Evolutionary conservation across 1,139 yeast genomes (phyloP), one percentile per base, ranked within the genome.

Genomic region (Lizanozyma gosingica): DNA sequence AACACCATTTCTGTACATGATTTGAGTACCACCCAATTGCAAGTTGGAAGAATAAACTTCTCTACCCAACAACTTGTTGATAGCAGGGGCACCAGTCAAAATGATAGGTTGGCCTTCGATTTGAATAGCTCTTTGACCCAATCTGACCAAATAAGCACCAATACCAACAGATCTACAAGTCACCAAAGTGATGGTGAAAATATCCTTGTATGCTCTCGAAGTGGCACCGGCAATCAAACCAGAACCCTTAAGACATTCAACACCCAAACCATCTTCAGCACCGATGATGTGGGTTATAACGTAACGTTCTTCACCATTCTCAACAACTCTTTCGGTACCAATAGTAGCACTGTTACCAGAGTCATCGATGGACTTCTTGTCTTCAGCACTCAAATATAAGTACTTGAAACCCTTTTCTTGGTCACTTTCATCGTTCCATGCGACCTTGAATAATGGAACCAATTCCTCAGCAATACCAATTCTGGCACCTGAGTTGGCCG

Each of bases 101-200:
- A 92, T 92, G 53, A 92, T 88, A 44, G 98, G 98, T 67, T 92
- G 97, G 39, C 98, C 98, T 62, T 92, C 97, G 53, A 92, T 84
- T 71, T 92, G 98, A 57, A 92, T 90, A 38, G 97, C 95, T 74
- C 98, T 85, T 74, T 92, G 97, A 58, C 98, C 98, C 50, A 92
- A 77, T 67, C 98, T 83, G 37, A 92, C 98, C 60, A 92, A 76
- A 61, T 92, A 92, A 38, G 98, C 98, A 73, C 98, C 98, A 63
- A 92, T 92, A 80, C 98, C 98, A 56, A 92, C 98, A 38, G 97
- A 88, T 73, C 98, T 82, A 71, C 97, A 90, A 17, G 98, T 92
- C 41, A 92, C 98, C 62, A 92, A 74, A 17, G 98, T 92, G 46
- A 90, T 80, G 29, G 98, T 92, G 71, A 92, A 92, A 48, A 92